Evolutionary conservation across 2,329 filamentous ascomycete species (phyloP), one percentile per base, ranked within the genome.

Genomic region (Fusarium napiforme): DNA sequence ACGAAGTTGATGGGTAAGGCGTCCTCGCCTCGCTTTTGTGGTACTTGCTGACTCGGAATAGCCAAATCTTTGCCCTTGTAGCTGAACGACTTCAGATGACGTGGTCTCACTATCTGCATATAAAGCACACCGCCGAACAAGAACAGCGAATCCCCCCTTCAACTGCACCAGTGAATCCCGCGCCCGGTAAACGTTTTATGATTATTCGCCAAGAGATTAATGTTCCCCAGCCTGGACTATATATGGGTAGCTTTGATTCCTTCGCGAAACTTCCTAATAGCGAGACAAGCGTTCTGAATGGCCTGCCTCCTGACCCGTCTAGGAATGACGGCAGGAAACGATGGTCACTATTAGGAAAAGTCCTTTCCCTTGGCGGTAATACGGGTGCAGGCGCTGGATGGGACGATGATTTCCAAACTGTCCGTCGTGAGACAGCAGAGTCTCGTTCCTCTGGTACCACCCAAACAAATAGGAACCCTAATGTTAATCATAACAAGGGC

Each of bases 131-230:
- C 59, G 91, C 93, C 19, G 91, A 93, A 68, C 83, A 80, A 30
- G 76, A 82, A 23, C 84, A 88, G 42, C 85, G 84, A 19, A 79
- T 89, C 7, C 87, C 87, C 2, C 92, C 94, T 10, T 95, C 93
- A 2, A 94, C 93, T 5, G 91, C 90, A 10, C 93, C 95, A n/a
- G 95, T 92, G 77, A 92, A 92, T 65, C 95, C 95, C 10, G 94
- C 94, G 5, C 94, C 95, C 4, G 93, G 93, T 52, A 93, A 96
- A 78, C 89, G 93, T 69, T 93, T 98, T 69, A 90, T 97, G 82
- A 97, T 98, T 76, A 93, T 97, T 73, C 91, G 94, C 64, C 95
- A 93, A 72, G 95, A 97, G 69, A 78, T 87, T 28, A 84, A 83
- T 49, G 76, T 81, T 9, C 81, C 84, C 2, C 87, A 88, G 68